A percentile compares a stretch with the other conserved stretches of the same genome.
These are phyloP conservation scores for Dissoconium aciculare DNA, from an alignment of 2,329 filamentous ascomycete genomes.

Conservation along the genomic window DNA sequence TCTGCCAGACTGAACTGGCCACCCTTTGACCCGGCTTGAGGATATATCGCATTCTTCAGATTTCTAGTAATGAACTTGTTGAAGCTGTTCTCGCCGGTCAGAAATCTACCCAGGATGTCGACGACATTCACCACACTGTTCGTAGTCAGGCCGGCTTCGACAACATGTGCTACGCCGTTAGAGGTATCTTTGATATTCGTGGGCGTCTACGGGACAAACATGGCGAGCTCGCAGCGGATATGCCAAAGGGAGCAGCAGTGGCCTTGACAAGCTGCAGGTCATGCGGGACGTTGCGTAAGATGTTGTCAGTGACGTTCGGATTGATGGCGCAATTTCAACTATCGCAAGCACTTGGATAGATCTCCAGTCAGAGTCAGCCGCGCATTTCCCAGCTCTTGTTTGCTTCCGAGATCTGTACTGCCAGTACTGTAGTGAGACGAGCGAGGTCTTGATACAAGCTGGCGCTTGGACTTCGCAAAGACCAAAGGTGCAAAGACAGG, in stretches of 20 bases:
- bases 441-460: no score
- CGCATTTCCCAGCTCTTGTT: no score
- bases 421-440: no score
- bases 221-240: not conserved
- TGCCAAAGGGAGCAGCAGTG: not conserved
- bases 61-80: slow-evolving; percentile 16
- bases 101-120: slow-evolving; percentile 11
- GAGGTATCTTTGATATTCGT: slow-evolving; percentile 12
- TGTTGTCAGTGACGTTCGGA: not conserved
- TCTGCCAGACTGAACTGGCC: slow-evolving; percentile 37
- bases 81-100: slow-evolving; percentile 11
- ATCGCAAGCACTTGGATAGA: no score
- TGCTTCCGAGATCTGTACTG: no score
- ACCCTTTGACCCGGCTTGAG: slow-evolving; percentile 26
- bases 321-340: not conserved
- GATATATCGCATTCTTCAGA: slow-evolving; percentile 23
- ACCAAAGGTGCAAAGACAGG: no score
- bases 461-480: no score
- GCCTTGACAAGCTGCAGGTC: not conserved
- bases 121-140: slow-evolving; percentile 13
- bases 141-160: slow-evolving; percentile 18
- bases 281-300: not conserved
- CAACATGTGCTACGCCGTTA: slow-evolving; percentile 14
- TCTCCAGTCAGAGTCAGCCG: no score
- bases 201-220: not conserved